Evolutionary conservation across 352 stramenopile species (phyloP).

Genomic region (Globisporangium yorkense): DNA sequence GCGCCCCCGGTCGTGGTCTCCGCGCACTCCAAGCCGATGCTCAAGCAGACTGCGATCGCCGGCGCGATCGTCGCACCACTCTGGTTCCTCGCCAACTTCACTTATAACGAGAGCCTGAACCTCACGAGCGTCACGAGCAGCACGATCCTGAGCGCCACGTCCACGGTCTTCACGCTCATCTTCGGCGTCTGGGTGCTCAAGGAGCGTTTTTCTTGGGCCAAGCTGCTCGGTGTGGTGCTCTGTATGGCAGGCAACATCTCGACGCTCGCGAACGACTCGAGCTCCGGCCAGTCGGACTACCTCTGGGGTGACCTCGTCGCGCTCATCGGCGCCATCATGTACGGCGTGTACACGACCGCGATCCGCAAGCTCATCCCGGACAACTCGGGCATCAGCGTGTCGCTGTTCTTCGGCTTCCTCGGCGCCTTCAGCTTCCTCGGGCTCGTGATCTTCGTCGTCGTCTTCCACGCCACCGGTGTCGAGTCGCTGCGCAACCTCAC

Average conservation of each 20-base stretch:
- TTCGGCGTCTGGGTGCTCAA: conserved; percentile 80
- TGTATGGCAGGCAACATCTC: conserved; percentile 89
- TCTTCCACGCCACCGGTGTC: conserved; percentile 65
- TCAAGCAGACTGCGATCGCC: conserved; percentile 34
- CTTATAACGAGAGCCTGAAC: conserved; percentile 92
- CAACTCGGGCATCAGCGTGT: conserved; percentile 87
- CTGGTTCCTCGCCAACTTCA: conserved; percentile 95
- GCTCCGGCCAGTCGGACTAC: conserved; percentile 22
- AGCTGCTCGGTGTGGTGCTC: conserved; percentile 83
- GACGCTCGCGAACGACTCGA: conserved; percentile 78
- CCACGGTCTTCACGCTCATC: conserved; percentile 92
- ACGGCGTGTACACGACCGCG: conserved; percentile 92
- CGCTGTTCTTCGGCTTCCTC: conserved; percentile 95
- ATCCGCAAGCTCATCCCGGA: conserved; percentile 75
- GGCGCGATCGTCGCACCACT: conserved; percentile 77
- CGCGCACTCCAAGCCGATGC: conserved; percentile 8
- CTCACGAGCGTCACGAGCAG: conserved; percentile 92
- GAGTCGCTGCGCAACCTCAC: conserved; percentile 64
- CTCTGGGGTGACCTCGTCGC: conserved; percentile 65
- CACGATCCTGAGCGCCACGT: conserved; percentile 93
- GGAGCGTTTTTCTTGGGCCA: conserved; percentile 78
- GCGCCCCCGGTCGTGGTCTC: conserved; percentile 13
- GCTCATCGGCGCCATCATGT: conserved; percentile 83
- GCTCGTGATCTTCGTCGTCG: conserved; percentile 51
- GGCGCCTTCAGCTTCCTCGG: conserved; percentile 85